Evolutionary conservation across 139 green algal species (phyloP), one percentile per base, ranked within the genome.

Genomic region (Auxenochlorella pyrenoidosa): DNA sequence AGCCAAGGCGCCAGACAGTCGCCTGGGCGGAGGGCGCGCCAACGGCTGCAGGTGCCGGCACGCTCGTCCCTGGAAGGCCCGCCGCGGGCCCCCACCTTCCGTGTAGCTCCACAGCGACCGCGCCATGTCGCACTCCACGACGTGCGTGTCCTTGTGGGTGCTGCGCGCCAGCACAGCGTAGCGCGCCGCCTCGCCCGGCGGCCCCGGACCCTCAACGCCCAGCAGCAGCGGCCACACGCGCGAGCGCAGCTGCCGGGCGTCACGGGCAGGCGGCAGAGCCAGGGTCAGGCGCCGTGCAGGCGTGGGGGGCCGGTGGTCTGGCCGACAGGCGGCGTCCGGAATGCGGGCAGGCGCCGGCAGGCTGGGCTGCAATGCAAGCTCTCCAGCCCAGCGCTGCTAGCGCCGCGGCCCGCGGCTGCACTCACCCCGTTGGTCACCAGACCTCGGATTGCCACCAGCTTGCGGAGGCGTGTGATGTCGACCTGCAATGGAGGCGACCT

Each of bases 101-200:
- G 94, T 95, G 79, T 93, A 96, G 18, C 80, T 86, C 92, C 93
- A 96, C 75, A 98, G 82, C 40, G 96, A 98, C 26, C 95, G 87
- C 36, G 91, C 92, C 66, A 98, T 93, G 86, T 98, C 95, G 32
- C 90, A 90, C 26, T 91, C 68, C 54, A 97, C 93, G 1, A 95
- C 93, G 0, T 73, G 66, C 40, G 47, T 83, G 91, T 96, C 94
- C 26, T 89, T 86, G 84, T 96, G 94, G 0, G 83, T 47, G 60
- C 89, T 88, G 4, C 79, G 30, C 28, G 90, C 51, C n/a, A 72
- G 19, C 12, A 82, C 54, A 12, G 68, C 5, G 8, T 34, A 40
- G 12, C 38, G 34, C 18, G 41, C 65, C 19, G 66, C 41, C 30
- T 79, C 82, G 19, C n/a, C 34, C 3, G n/a, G 2, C 34, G 73